Evolutionary conservation across 164 flowering plant species (phyloP), one percentile per base, ranked within the genome.

Genomic region (Aristolochia contorta): DNA sequence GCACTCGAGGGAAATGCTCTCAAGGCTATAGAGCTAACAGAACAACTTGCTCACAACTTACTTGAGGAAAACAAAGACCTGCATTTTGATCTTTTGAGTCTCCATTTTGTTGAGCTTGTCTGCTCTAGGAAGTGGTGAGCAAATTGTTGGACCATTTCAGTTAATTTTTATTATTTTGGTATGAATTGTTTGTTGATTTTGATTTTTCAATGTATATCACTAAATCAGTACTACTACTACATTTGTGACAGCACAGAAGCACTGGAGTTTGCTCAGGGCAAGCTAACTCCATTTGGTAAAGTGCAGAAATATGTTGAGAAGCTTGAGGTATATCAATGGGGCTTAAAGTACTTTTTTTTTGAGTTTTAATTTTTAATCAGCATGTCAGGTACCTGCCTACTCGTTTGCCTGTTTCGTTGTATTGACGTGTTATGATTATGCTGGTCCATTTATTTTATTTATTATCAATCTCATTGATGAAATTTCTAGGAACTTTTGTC

Each of bases 71-170:
- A 85, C 66, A 76, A 74, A 78, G 96, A 91, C 72, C 70, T 94
- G 81, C 93, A 83, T 69, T 89, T 94, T 76, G 97, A 94, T 80
- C 96, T 91, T 56, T 71, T 94, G 70, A 80, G 87, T 74, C 96
- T 94, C 72, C 99, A 91, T 79, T 94, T 85, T 78, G 90, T 83
- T 56, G 83, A 84, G 73, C 96, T 94, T 69, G 85, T 94, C 16
- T 73, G 85, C 68, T 72, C 84, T 16, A 79, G 84, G 54, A 91
- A 83, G 71, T 82, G 86, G 97, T 94, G 69, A 82, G 87, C 9
- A 32, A 24, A 12, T 53, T 37, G 12, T 23, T 22, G 20, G 12
- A 22, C 2, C 16, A 22, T 53, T 53, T 6, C 30, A 37, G 0
- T 16, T 23, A 46, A 61, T 27, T n/a, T 18, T 54, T 23, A n/a